Percentiles rank a stretch among this genome's conserved stretches.
These are phyloP conservation scores for Alternaria ventricosa DNA, from an alignment of 2,329 filamentous ascomycete species.

Conservation along the genomic window DNA sequence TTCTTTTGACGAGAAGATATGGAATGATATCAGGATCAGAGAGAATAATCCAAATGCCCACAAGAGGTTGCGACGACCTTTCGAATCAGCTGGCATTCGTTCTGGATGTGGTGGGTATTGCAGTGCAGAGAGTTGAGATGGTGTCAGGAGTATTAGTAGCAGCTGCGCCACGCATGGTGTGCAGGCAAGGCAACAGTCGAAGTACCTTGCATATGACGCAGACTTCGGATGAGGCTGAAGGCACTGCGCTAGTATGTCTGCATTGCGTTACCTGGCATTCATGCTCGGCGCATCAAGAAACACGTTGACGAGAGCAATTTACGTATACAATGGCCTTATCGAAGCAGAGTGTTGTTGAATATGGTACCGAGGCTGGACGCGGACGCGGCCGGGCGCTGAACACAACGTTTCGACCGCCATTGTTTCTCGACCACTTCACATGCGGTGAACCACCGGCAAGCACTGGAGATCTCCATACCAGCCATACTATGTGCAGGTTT, in stretches of 20 bases:
- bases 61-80: conserved; percentile 6
- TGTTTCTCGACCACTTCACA: not conserved
- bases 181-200: not conserved
- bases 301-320: not conserved
- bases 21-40: conserved; percentile 5
- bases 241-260: not conserved
- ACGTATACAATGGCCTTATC: conserved; percentile 3
- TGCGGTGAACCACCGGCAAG: not conserved
- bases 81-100: conserved; percentile 7
- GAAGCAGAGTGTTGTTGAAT: not conserved
- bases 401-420: not conserved
- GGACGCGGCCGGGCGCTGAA: not conserved
- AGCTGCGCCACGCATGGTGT: not conserved
- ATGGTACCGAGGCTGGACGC: not conserved
- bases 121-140: not conserved
- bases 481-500: not conserved
- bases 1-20: not conserved
- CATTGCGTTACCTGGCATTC: not conserved
- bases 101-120: conserved; percentile 1
- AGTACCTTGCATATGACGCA: not conserved
- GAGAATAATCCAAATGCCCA: conserved; percentile 10
- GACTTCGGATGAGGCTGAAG: not conserved
- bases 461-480: not conserved
- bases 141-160: conserved; percentile 2
- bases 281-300: not conserved